These are phyloP conservation scores for Pinus albicaulis DNA, from an alignment of 75 land plant genomes.

Conservation along the genomic window DNA sequence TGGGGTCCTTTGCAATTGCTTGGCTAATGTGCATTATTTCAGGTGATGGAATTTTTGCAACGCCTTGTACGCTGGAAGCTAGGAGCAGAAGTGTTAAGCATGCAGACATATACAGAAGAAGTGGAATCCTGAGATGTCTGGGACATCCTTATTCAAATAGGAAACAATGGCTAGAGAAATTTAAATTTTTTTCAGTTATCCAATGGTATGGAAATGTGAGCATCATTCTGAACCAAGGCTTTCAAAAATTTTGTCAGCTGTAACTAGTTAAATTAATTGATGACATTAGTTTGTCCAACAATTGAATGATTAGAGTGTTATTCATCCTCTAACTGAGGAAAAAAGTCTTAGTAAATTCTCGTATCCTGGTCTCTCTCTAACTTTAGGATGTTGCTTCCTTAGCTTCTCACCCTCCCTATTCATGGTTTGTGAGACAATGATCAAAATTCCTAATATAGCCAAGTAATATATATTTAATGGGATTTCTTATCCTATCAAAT, in stretches of 20 bases:
- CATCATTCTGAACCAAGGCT: conserved; percentile 1
- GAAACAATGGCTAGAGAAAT: background rate
- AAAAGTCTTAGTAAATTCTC: background rate
- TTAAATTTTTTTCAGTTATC: background rate
- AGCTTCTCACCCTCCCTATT: background rate
- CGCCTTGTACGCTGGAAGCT: conserved; percentile 8
- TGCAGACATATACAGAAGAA: background rate
- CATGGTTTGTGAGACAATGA: background rate
- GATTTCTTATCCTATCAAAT: too few relatives aligned
- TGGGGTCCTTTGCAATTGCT: background rate
- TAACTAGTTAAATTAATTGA: background rate
- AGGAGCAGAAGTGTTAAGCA: background rate
- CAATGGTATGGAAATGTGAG: background rate
- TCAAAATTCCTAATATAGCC: too few relatives aligned
- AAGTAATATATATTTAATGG: too few relatives aligned
- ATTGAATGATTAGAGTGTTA: background rate
- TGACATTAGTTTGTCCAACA: background rate
- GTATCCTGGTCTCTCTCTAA: background rate
- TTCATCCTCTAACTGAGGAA: background rate
- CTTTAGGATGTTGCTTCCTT: background rate
- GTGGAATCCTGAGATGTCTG: background rate
- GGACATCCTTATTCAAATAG: background rate
- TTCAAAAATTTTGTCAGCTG: background rate
- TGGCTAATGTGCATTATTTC: background rate
- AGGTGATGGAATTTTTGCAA: conserved; percentile 6